Percentiles rank a stretch among this genome's conserved stretches.
Evolutionary conservation across 2,329 filamentous ascomycete species (phyloP).

Genomic region (Coleophoma crateriformis): DNA sequence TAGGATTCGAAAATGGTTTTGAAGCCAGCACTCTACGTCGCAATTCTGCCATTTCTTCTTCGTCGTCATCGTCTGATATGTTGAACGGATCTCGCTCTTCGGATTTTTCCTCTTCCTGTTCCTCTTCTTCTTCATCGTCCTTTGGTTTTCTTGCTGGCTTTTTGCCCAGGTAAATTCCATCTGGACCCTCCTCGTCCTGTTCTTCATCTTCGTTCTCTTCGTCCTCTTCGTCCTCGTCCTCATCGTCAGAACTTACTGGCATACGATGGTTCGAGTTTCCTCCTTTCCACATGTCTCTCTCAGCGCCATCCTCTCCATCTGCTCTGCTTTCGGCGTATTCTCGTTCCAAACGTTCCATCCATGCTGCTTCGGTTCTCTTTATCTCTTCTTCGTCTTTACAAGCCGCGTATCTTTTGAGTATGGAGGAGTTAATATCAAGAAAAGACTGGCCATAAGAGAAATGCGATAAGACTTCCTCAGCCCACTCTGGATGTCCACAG

Average conservation of each 20-base stretch:
- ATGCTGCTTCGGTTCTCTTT: conserved; percentile 78
- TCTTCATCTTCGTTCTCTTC: conserved; percentile 37
- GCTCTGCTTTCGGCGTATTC: conserved; percentile 81
- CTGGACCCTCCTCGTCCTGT: conserved; percentile 38
- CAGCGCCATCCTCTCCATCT: conserved; percentile 50
- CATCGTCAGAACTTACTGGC: conserved; percentile 46
- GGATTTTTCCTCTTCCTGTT: conserved; percentile 36
- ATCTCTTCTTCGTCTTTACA: conserved; percentile 77
- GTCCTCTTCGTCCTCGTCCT: conserved; percentile 38
- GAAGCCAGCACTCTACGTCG: conserved; percentile 85
- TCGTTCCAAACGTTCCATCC: conserved; percentile 83
- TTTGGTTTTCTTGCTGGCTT: conserved; percentile 30
- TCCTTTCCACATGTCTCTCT: conserved; percentile 80
- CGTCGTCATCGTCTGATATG: conserved; percentile 77
- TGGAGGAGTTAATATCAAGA: conserved; percentile 78
- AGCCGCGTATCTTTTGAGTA: conserved; percentile 79
- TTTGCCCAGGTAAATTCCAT: conserved; percentile 58
- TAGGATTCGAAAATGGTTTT: conserved; percentile 72
- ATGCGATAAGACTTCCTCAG: conserved; percentile 71
- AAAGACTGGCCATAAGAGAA: conserved; percentile 90
- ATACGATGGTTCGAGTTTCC: conserved; percentile 76
- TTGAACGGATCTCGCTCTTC: conserved; percentile 62
- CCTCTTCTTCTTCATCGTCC: conserved; percentile 27
- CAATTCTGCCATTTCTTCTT: conserved; percentile 85
- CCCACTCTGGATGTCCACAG: conserved; percentile 89